A percentile compares a stretch with the other conserved stretches of the same genome.
Evolutionary conservation across 768 basidiomycete genomes (phyloP).

Genomic region (Leccinum longicurvipes): DNA sequence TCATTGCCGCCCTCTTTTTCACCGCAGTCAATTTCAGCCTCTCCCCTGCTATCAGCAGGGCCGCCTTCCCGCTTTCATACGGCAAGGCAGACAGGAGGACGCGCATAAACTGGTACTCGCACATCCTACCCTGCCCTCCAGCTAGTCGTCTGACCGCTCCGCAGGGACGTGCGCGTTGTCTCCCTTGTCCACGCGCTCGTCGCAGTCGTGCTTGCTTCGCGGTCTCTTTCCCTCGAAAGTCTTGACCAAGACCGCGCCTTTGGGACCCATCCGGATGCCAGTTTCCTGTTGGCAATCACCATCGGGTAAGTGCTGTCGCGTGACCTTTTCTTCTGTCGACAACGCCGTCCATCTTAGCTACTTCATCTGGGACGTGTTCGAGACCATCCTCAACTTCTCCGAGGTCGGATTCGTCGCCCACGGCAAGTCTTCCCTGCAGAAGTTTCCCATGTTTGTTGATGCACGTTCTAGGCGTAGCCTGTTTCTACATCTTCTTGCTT

Average conservation of each 20-base stretch:
- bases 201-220: constrained; percentile 61
- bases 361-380: constrained; percentile 83
- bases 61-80: constrained; percentile 49
- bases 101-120: constrained; percentile 56
- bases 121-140: background rate
- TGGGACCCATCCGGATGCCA: constrained; percentile 64
- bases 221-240: constrained; percentile 45
- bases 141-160: background rate
- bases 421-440: constrained; percentile 39
- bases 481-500: constrained; percentile 61
- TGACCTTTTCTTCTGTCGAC: background rate
- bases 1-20: constrained; percentile 55
- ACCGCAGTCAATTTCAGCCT: constrained; percentile 53
- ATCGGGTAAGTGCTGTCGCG: constrained; percentile 50
- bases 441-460: constrained; percentile 1
- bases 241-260: constrained; percentile 64
- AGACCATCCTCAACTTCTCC: constrained; percentile 63
- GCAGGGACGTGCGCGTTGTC: constrained; percentile 66
- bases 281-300: constrained; percentile 63
- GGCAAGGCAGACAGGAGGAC: constrained; percentile 43
- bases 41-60: constrained; percentile 50
- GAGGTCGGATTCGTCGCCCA: constrained; percentile 78
- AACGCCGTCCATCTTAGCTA: constrained; percentile 41
- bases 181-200: constrained; percentile 72
- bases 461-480: constrained; percentile 48